Evolutionary conservation across 2,329 filamentous ascomycete genomes (phyloP), one percentile per base, ranked within the genome.

Genomic region (Neoscytalidium dimidiatum): DNA sequence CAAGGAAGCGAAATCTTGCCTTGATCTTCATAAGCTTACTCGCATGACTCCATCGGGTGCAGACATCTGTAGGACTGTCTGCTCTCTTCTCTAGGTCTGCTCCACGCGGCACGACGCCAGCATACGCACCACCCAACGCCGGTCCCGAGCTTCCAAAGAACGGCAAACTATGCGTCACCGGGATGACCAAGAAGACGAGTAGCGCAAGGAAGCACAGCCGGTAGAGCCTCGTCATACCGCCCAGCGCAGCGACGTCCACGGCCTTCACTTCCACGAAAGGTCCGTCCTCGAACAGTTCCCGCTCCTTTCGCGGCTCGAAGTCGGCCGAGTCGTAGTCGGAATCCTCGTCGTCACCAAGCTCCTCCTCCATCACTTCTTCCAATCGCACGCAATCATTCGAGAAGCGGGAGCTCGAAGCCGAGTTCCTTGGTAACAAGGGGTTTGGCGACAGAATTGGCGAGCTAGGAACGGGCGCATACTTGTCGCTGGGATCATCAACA

Each of bases 41-140:
- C 62, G 77, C 75, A 28, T 76, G 75, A 17, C 71, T 73, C 75
- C 75, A 78, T 56, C 75, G 71, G 56, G 74, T 77, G 67, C 76
- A 78, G 23, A 75, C 71, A 38, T 77, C 68, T 0, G 73, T 74
- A 21, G 71, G 68, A 13, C 73, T 72, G 26, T 78, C 71, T 4
- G 72, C 73, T 51, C 76, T 68, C 43, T 68, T 72, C 14, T 19
- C 23, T 3, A 64, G 14, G 9, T 19, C 26, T 6, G 21, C 23
- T 13, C 26, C 6, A 9, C 26, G 46, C 33, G 29, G 29, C 3
- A 63, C 26, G 21, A 52, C 28, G 2, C 31, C 21, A 17, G 46
- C 60, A 38, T 52, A 21, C 7, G 26, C 60, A 13, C 60, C 60
- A 14, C 21, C 31, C 43, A 53, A 29, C 9, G 19, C 41, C 46